Conservation (phyloP, 2,329 filamentous ascomycete species). For the Pleomassaria siparia region DNA sequence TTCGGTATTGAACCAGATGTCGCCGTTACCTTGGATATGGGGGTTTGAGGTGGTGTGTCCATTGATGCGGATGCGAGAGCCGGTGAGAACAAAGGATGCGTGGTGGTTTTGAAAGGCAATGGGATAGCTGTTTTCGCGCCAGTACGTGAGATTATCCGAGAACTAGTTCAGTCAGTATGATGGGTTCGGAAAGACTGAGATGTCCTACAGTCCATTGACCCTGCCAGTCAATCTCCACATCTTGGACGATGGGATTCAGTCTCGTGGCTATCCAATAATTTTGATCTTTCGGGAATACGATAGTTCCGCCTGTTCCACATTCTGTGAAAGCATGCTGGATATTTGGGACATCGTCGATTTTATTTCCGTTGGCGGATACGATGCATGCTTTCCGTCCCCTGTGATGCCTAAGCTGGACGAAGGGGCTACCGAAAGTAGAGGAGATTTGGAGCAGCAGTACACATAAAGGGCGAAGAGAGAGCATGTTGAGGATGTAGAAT, state of each 20-base stretch:
- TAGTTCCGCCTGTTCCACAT: conserved; percentile 46
- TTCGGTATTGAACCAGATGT: conserved; percentile 57
- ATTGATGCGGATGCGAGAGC: conserved; percentile 54
- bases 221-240: conserved; percentile 56
- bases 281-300: conserved; percentile 54
- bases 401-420: conserved; percentile 3
- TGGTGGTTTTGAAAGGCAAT: conserved; percentile 59
- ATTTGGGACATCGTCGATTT: conserved; percentile 45
- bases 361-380: conserved; percentile 42
- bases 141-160: conserved; percentile 56
- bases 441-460: neutral
- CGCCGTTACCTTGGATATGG: conserved; percentile 58
- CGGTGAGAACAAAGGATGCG: conserved; percentile 56
- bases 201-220: conserved; percentile 53
- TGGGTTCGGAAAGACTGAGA: neutral
- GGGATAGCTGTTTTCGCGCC: conserved; percentile 57
- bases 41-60: conserved; percentile 50
- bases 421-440: conserved; percentile 6
- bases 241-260: conserved; percentile 53
- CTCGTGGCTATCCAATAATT: conserved; percentile 55
- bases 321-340: conserved; percentile 45
- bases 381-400: conserved; percentile 36
- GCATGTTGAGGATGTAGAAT: conserved; percentile 5
- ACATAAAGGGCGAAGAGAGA: neutral
- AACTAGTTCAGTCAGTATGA: conserved; percentile 32